These are phyloP conservation scores for Cutaneotrichosporon curvatum DNA, from an alignment of 1,284 basidiomycete species.

Conservation along the genomic window DNA sequence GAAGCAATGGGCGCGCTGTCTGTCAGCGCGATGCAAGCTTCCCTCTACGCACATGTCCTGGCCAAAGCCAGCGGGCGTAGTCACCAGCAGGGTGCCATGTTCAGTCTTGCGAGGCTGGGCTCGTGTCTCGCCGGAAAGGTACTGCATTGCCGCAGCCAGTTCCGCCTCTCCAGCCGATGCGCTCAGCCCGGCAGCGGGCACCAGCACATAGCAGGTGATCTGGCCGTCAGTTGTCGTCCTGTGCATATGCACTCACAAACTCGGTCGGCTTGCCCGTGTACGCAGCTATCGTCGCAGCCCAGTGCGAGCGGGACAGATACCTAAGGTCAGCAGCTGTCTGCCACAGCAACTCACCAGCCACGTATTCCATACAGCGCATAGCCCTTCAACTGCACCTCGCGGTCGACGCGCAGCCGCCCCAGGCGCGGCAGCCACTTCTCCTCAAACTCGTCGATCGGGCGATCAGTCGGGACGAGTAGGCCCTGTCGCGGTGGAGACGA, in stretches of 20 bases:
- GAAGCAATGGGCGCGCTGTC: conserved; percentile 28
- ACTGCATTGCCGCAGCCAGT: conserved; percentile 23
- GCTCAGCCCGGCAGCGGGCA: conserved; percentile 24
- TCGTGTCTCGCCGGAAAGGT: conserved; percentile 26
- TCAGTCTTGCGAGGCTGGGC: conserved; percentile 29
- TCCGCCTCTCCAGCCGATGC: conserved; percentile 21
- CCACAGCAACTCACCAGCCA: conserved; percentile 29
- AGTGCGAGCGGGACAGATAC: conserved; percentile 39
- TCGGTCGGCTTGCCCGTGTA: conserved; percentile 41
- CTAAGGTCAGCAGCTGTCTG: conserved; percentile 17
- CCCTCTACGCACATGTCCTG: conserved; percentile 35
- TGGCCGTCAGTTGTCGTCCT: conserved; percentile 9
- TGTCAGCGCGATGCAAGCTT: neutral
- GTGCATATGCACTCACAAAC: conserved; percentile 17
- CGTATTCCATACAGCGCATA: conserved; percentile 38
- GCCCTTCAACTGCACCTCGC: conserved; percentile 32
- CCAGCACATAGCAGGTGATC: conserved; percentile 38
- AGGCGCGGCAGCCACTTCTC: conserved; percentile 31
- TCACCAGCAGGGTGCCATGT: conserved; percentile 34
- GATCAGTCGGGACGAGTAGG: conserved; percentile 38
- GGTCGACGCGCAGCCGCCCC: conserved; percentile 29
- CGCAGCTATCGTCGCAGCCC: conserved; percentile 37
- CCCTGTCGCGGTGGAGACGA: neutral
- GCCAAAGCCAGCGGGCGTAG: conserved; percentile 32
- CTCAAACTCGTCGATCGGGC: conserved; percentile 34